A percentile compares a stretch with the other conserved stretches of the same genome.
Evolutionary conservation across 2,329 filamentous ascomycete species (phyloP).

Genomic region (Colletotrichum cuscutae): DNA sequence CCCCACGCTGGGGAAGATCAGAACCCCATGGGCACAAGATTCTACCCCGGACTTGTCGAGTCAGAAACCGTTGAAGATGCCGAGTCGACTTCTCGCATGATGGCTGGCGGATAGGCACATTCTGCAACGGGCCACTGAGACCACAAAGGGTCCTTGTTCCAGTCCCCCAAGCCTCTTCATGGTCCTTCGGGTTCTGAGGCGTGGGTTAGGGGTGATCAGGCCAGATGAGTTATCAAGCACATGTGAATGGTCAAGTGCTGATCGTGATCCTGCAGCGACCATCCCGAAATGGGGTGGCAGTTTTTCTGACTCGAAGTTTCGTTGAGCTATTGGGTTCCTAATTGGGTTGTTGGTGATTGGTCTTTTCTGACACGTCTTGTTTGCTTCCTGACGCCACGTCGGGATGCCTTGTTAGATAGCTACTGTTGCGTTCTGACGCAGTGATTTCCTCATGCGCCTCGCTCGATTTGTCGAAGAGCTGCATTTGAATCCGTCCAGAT

Average conservation of each 20-base stretch:
- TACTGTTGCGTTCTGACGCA: neutral
- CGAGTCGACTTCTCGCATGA: neutral
- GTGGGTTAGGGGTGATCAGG: neutral
- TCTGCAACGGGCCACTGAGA: neutral
- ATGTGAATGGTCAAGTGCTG: neutral
- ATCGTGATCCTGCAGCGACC: neutral
- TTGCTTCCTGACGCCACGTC: neutral
- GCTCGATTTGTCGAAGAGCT: neutral
- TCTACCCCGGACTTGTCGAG: conserved; percentile 18
- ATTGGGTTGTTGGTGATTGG: neutral
- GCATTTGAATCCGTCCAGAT: no score
- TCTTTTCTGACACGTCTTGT: conserved; percentile 4
- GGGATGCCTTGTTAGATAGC: neutral
- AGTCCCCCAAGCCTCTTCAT: neutral
- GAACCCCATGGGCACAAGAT: neutral
- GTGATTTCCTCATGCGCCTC: neutral
- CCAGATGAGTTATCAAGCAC: neutral
- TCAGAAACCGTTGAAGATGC: neutral
- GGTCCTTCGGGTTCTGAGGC: no score
- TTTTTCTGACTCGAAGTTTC: conserved; percentile 19
- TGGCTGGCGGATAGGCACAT: no score
- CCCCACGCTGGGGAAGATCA: neutral
- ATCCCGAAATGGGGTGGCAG: neutral
- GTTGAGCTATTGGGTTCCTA: neutral
- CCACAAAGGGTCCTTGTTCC: neutral